A percentile compares a stretch with the other conserved stretches of the same genome.
These are phyloP conservation scores for Aspergillus ochraceus DNA, from an alignment of 2,329 filamentous ascomycete genomes.

Conservation along the genomic window DNA sequence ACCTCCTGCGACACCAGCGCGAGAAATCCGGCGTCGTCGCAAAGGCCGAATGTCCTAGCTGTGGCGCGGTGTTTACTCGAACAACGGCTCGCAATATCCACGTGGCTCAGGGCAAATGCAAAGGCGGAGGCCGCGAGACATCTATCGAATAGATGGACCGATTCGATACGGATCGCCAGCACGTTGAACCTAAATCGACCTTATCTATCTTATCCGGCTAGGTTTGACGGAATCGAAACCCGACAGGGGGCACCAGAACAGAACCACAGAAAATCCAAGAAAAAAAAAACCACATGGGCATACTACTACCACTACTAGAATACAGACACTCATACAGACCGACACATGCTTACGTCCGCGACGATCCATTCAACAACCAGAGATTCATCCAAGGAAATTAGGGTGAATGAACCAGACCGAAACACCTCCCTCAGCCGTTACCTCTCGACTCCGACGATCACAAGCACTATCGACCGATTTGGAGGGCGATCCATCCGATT, in stretches of 20 bases:
- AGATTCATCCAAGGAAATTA: neutral
- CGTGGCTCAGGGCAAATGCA: slow-evolving; percentile 85
- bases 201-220: neutral
- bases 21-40: slow-evolving; percentile 90
- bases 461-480: neutral
- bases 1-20: slow-evolving; percentile 84
- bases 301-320: no score
- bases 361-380: neutral
- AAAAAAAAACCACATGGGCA: no score
- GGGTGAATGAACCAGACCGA: neutral
- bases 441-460: neutral
- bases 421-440: neutral
- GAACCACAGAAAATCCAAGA: neutral
- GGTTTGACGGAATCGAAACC: neutral
- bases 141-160: slow-evolving; percentile 22
- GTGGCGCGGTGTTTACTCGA: slow-evolving; percentile 88
- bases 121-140: slow-evolving; percentile 49
- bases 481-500: neutral
- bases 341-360: neutral
- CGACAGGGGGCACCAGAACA: neutral
- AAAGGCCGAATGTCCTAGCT: slow-evolving; percentile 87
- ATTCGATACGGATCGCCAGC: neutral
- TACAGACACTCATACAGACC: neutral
- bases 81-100: slow-evolving; percentile 89
- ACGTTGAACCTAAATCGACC: neutral